These are phyloP conservation scores for Dendrobium chrysotoxum DNA, from an alignment of 106 monocot species.

Conservation along the genomic window DNA sequence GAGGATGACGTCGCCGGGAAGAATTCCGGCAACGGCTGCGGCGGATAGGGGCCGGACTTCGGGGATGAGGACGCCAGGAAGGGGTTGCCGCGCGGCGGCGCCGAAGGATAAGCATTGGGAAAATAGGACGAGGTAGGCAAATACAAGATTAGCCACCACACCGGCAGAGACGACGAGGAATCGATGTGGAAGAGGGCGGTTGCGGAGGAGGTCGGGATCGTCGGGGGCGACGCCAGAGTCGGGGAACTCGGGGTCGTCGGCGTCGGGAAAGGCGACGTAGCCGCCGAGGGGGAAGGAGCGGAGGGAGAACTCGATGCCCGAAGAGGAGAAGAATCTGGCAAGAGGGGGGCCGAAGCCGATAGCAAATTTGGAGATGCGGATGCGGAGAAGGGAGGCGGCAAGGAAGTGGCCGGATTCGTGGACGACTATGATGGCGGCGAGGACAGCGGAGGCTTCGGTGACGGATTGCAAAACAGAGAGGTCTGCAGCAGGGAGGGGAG, in stretches of 20 bases:
- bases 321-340: slow-evolving; percentile 36
- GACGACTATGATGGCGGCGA: slow-evolving; percentile 78
- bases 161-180: slow-evolving; percentile 86
- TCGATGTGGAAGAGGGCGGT: slow-evolving; percentile 73
- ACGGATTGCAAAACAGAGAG: slow-evolving; percentile 32
- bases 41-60: slow-evolving; percentile 60
- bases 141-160: slow-evolving; percentile 71
- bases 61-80: slow-evolving; percentile 66
- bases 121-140: slow-evolving; percentile 72
- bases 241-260: slow-evolving; percentile 56
- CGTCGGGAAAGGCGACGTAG: slow-evolving; percentile 86
- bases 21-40: slow-evolving; percentile 54
- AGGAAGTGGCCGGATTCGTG: slow-evolving; percentile 95
- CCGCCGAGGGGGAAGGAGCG: slow-evolving; percentile 93
- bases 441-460: slow-evolving; percentile 66
- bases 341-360: slow-evolving; percentile 93
- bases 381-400: slow-evolving; percentile 71
- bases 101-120: slow-evolving; percentile 64
- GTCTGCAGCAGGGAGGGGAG: neutral
- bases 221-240: slow-evolving; percentile 50
- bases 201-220: slow-evolving; percentile 76
- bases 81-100: slow-evolving; percentile 50
- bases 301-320: slow-evolving; percentile 77
- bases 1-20: slow-evolving; percentile 68
- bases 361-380: slow-evolving; percentile 81